phyloP scores from a whole-genome alignment of 2,329 filamentous ascomycete genomes.

The Aphanoascus verrucosus region DNA sequence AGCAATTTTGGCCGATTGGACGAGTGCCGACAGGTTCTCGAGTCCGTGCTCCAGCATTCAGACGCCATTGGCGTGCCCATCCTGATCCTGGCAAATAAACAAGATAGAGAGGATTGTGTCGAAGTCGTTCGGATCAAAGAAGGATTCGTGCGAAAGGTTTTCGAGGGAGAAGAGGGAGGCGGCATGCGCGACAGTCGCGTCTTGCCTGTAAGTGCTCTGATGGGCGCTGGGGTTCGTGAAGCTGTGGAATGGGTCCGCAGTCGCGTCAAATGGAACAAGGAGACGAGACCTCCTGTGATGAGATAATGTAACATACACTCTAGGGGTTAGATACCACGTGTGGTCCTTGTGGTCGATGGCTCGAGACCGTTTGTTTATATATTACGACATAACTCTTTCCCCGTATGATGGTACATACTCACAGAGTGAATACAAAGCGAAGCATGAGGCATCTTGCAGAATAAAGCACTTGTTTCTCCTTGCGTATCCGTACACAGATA shows the following conservation, averaged over 20 bases:
- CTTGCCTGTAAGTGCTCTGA: constrained; percentile 82
- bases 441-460: no score
- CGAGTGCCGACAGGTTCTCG: constrained; percentile 80
- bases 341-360: no score
- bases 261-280: constrained; percentile 92
- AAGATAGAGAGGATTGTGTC: constrained; percentile 92
- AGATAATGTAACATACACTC: constrained; percentile 40
- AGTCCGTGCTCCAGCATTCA: constrained; percentile 75
- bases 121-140: constrained; percentile 98
- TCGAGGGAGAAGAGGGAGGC: constrained; percentile 81
- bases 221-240: constrained; percentile 69
- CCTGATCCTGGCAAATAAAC: constrained; percentile 90
- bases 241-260: constrained; percentile 95
- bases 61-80: constrained; percentile 88
- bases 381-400: no score
- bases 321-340: not conserved
- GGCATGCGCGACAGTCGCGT: constrained; percentile 85
- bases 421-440: no score
- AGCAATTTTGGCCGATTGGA: constrained; percentile 51
- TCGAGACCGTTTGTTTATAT: no score
- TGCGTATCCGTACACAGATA: no score
- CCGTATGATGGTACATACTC: no score
- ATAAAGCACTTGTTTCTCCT: no score
- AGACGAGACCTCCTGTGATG: constrained; percentile 84
- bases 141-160: constrained; percentile 85